phyloP scores from a whole-genome alignment of 495 filamentous ascomycete species.

The Penicillium coprophilum region DNA sequence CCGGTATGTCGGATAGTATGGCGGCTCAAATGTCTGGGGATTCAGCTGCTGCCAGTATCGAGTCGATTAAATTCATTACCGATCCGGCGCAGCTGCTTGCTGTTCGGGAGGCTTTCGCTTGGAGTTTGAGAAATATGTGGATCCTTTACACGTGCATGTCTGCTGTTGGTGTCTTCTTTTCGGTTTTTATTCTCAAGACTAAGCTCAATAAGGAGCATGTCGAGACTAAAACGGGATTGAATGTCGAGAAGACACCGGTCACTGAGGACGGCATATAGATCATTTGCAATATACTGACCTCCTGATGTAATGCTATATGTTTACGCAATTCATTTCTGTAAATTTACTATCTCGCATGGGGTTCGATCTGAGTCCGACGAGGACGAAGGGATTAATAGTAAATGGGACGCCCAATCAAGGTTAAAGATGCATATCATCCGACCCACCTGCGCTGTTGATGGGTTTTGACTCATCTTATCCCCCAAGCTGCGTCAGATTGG shows the following conservation, averaged over 20 bases:
- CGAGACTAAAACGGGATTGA: conserved; percentile 55
- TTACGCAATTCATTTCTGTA: background rate
- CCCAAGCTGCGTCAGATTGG: too few relatives aligned
- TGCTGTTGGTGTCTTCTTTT: conserved; percentile 49
- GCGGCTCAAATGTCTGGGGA: conserved; percentile 45
- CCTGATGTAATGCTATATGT: background rate
- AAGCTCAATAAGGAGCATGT: conserved; percentile 57
- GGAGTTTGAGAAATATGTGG: conserved; percentile 62
- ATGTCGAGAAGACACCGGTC: conserved; percentile 22
- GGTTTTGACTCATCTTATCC: too few relatives aligned
- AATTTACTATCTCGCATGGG: background rate
- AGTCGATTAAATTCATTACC: conserved; percentile 42
- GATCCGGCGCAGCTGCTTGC: conserved; percentile 46
- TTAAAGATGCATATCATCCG: background rate
- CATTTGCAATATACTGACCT: background rate
- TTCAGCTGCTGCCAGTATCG: conserved; percentile 54
- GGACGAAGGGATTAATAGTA: too few relatives aligned
- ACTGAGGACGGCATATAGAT: conserved; percentile 2
- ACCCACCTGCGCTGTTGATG: too few relatives aligned
- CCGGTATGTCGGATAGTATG: conserved; percentile 44
- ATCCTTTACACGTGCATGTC: conserved; percentile 58
- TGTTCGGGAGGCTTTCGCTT: conserved; percentile 56
- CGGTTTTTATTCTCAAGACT: conserved; percentile 52
- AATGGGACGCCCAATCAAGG: background rate
- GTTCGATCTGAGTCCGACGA: background rate